phyloP scores from a whole-genome alignment of 2,329 filamentous ascomycete species.

The Juglanconis oblonga region DNA sequence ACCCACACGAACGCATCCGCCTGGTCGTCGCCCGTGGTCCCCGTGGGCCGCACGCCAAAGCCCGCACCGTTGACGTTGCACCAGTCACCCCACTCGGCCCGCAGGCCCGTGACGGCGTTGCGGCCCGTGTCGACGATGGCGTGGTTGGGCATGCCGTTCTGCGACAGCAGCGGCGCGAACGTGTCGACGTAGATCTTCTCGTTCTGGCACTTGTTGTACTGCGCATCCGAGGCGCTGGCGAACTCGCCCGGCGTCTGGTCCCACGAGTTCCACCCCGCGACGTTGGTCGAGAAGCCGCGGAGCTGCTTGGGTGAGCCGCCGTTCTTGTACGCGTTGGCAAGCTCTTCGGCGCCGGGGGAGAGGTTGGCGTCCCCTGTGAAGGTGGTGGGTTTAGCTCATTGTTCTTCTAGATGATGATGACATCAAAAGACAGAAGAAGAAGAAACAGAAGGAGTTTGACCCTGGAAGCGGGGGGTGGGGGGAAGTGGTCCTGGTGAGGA shows the following conservation, averaged over 20 bases:
- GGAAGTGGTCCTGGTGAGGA: not conserved
- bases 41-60: slow-evolving; percentile 56
- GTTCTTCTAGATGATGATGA: too few species aligned
- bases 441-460: too few species aligned
- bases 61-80: slow-evolving; percentile 57
- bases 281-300: slow-evolving; percentile 38
- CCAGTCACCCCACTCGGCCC: slow-evolving; percentile 44
- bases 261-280: slow-evolving; percentile 40
- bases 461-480: too few species aligned
- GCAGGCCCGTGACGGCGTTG: slow-evolving; percentile 39
- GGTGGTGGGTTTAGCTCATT: not conserved
- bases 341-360: slow-evolving; percentile 35
- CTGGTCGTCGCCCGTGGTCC: slow-evolving; percentile 52
- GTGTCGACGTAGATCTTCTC: slow-evolving; percentile 40
- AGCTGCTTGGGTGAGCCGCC: slow-evolving; percentile 36
- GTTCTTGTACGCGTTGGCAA: slow-evolving; percentile 36
- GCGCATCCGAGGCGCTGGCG: slow-evolving; percentile 37
- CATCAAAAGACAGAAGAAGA: too few species aligned
- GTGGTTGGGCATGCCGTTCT: slow-evolving; percentile 39
- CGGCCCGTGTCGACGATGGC: slow-evolving; percentile 41
- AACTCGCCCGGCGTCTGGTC: slow-evolving; percentile 36
- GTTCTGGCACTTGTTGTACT: slow-evolving; percentile 41
- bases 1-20: slow-evolving; percentile 65
- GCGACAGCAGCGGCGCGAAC: slow-evolving; percentile 35
- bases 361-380: slow-evolving; percentile 47